Evolutionary conservation across 345 rosid genomes (phyloP).

Genomic region (Toxicodendron radicans): DNA sequence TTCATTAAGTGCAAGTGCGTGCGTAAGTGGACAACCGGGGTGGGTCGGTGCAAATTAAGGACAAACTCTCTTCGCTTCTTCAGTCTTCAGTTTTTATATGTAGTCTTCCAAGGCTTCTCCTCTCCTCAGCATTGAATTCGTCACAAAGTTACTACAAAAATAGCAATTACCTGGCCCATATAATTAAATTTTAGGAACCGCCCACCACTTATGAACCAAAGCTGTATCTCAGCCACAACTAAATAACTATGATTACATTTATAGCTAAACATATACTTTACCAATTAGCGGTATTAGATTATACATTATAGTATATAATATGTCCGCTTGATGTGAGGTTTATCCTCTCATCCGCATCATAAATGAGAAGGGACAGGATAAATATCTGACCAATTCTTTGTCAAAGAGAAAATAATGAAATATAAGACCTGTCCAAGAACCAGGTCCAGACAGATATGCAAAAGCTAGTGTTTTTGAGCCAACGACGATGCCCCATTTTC

Average conservation of each 20-base stretch:
- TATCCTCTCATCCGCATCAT: neutral
- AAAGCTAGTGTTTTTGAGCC: neutral
- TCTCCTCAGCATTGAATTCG: neutral
- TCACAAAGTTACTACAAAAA: neutral
- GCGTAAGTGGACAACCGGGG: neutral
- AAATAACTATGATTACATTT: neutral
- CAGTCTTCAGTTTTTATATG: neutral
- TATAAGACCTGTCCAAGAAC: no score
- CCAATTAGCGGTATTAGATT: no score
- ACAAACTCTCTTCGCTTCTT: neutral
- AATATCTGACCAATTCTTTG: no score
- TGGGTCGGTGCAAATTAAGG: conserved; percentile 20
- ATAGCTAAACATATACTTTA: neutral
- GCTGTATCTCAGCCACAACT: neutral
- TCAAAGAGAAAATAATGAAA: no score
- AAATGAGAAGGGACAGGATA: no score
- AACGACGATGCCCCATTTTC: no score
- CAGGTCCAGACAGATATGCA: no score
- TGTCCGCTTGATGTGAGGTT: neutral
- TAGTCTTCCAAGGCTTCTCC: no score
- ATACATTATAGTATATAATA: no score
- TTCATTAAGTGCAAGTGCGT: neutral
- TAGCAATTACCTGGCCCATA: neutral
- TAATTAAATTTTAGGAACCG: neutral
- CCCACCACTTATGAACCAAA: neutral